These are phyloP conservation scores for Rhodotorula babjevae DNA, from an alignment of 768 basidiomycete genomes.

Conservation along the genomic window DNA sequence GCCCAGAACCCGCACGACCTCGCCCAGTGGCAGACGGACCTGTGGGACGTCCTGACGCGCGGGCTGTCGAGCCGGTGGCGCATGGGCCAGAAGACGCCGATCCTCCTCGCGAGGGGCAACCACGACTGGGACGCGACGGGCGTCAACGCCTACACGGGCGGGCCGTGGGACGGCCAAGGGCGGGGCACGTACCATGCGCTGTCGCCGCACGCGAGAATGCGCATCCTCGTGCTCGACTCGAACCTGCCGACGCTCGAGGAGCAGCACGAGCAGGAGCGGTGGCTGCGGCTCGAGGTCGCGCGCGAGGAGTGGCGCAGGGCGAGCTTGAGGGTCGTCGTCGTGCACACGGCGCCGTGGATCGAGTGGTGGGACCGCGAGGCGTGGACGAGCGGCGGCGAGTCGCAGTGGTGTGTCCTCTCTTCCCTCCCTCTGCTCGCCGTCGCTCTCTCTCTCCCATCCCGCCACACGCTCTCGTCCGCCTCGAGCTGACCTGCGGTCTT, in stretches of 20 bases:
- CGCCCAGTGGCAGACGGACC: constrained; percentile 39
- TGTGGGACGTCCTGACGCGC: constrained; percentile 33
- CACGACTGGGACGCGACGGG: constrained; percentile 38
- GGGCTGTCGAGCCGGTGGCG: neutral
- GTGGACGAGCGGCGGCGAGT: constrained; percentile 29
- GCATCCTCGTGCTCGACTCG: constrained; percentile 37
- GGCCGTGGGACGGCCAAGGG: neutral
- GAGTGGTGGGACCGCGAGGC: constrained; percentile 36
- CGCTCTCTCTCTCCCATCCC: neutral
- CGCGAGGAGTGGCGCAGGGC: constrained; percentile 17
- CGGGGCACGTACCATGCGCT: constrained; percentile 22
- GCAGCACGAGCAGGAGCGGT: constrained; percentile 28
- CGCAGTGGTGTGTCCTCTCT: constrained; percentile 15
- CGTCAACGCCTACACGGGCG: constrained; percentile 25
- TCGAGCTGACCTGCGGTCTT: too few species aligned
- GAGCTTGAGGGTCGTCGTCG: constrained; percentile 24
- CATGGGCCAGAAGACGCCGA: constrained; percentile 12
- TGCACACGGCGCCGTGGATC: constrained; percentile 37
- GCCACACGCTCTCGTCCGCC: neutral
- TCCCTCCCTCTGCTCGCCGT: neutral
- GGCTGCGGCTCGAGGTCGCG: constrained; percentile 28
- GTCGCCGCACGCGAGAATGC: constrained; percentile 23
- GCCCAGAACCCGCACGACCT: constrained; percentile 35
- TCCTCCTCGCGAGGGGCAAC: constrained; percentile 35
- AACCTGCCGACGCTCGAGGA: constrained; percentile 23